Base-by-base conservation (phyloP, 208 protist genomes). In the Trypanosoma lewisi region DNA sequence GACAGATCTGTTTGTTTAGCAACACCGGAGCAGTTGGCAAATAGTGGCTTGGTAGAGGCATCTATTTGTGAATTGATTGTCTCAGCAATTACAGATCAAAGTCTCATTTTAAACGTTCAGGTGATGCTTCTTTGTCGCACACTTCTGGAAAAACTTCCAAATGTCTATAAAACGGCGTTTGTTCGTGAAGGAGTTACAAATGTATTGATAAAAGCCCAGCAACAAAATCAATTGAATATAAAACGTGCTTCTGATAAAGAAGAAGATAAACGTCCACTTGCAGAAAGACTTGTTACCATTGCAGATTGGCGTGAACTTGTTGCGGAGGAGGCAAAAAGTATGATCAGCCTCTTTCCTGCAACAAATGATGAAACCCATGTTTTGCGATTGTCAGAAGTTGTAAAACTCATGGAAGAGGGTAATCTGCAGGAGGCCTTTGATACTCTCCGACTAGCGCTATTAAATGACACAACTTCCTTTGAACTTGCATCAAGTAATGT, bases 151-250 rank as follows among this genome's bases (percentile, higher is more conserved):
- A 96, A 94, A 67, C 14, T 93, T 23, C 71, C 73, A 6, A 62
- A 70, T 19, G 63, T 82, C 9, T 96, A 89, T 52, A 59, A 58
- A 14, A 55, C 66, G 23, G 78, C 84, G 48, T 91, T 98, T 64
- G 69, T 88, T 16, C 83, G 91, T 44, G 91, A 97, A 58, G 93
- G 92, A 31, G 83, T 96, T 4, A 73, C 75, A 30, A 73, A 87
- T 54, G 67, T 66, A 2, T 60, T 94, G 30, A 44, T 67, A 48
- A 70, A 77, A 53, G 64, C 80, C 63, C 71, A 75, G 16, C 67
- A 41, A 30, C 61, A 61, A 33, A 73, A 66, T 59, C 33, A 59
- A 17, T 28, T 17, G n/a, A 28, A 0, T 16, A 8, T 19, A 3
- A 21, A 23, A 44, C 11, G 42, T 42, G 36, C 16, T 51, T 27